phyloP scores from a whole-genome alignment of 345 rosid species.

The thale cress (Arabidopsis thaliana) region DNA sequence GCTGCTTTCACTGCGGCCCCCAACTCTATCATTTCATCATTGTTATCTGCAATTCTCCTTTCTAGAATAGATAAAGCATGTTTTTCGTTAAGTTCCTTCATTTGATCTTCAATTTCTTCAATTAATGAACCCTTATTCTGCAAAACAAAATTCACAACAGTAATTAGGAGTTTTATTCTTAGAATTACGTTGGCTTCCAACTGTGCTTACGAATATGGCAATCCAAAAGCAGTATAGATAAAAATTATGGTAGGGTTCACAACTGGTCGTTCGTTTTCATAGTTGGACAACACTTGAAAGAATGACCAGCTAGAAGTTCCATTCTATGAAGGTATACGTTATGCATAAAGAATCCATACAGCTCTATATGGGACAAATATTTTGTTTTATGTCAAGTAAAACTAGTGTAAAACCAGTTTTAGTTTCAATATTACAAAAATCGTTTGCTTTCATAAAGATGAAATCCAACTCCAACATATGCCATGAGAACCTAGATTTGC shows the following conservation, averaged over 20 bases:
- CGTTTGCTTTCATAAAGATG: constrained; percentile 19
- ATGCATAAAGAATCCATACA: constrained; percentile 3
- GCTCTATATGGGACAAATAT: background rate
- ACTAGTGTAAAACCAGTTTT: background rate
- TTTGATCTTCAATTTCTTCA: constrained; percentile 87
- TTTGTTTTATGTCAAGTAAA: background rate
- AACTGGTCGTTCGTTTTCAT: background rate
- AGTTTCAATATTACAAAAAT: constrained; percentile 12
- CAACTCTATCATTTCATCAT: constrained; percentile 83
- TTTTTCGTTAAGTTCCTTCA: constrained; percentile 79
- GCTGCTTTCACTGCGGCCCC: constrained; percentile 94
- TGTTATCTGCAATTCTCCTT: constrained; percentile 83
- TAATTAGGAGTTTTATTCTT: constrained; percentile 22
- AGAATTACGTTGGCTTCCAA: background rate
- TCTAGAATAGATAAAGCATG: constrained; percentile 73
- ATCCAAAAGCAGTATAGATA: background rate
- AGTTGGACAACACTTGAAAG: background rate
- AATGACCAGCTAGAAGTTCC: background rate
- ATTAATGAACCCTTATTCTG: constrained; percentile 88
- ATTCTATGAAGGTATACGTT: background rate
- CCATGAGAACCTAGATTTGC: constrained; percentile 12
- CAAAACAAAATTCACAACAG: constrained; percentile 24
- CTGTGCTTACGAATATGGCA: constrained; percentile 3
- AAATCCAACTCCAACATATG: constrained; percentile 12
- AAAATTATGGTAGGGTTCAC: background rate